Evolutionary conservation across 495 filamentous ascomycete species (phyloP), one percentile per base, ranked within the genome.

Genomic region (Penicillium canariense): DNA sequence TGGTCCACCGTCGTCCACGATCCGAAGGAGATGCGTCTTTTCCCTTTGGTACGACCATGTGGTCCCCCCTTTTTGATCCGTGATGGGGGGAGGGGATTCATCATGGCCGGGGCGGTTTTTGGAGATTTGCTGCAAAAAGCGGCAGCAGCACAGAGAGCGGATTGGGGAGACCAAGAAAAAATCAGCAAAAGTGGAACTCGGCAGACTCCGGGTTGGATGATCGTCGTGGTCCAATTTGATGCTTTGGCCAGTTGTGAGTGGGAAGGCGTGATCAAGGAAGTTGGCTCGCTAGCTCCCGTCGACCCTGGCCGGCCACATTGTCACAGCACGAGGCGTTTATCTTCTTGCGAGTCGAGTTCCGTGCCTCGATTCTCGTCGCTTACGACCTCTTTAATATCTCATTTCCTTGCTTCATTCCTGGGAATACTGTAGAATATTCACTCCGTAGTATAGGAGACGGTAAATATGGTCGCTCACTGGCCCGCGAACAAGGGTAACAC

Each of bases 61-160:
- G 43, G 26, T 46, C 28, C 43, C 25, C 27, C 30, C 40, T 45
- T 53, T 53, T 39, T 39, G 26, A 46, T 18, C 12, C n/a, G n/a
- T 46, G n/a, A 14, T 15, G 43, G 26, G 28, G 25, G 43, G 43
- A 45, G 23, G 14, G 8, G 43, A 27, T 30, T 46, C 43, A 25
- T 46, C 43, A 46, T 32, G 30, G n/a, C n/a, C n/a, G n/a, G n/a
- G n/a, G n/a, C n/a, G n/a, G n/a, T n/a, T n/a, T n/a, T n/a, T n/a
- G n/a, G n/a, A n/a, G n/a, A n/a, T n/a, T n/a, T n/a, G n/a, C n/a
- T n/a, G n/a, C n/a, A n/a, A n/a, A n/a, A n/a, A n/a, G n/a, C n/a
- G n/a, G n/a, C n/a, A n/a, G n/a, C n/a, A n/a, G n/a, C n/a, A n/a
- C n/a, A n/a, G n/a, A n/a, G n/a, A n/a, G n/a, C n/a, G n/a, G n/a